Conservation (phyloP, 208 protist species). For the Leishmania tarentolae region DNA sequence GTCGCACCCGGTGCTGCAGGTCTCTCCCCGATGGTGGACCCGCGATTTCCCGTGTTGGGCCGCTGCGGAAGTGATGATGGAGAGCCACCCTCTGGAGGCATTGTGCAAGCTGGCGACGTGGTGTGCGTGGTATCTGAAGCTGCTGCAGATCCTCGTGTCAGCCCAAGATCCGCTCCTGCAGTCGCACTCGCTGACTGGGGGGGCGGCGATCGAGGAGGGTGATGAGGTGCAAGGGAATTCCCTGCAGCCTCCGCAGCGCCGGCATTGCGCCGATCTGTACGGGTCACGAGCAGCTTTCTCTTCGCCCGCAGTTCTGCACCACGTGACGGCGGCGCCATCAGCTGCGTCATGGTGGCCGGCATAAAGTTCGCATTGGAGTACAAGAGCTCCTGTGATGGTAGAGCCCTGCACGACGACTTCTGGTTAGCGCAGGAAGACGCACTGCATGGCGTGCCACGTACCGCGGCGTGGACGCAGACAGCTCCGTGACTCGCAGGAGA, state of each 20-base stretch:
- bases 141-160: background rate
- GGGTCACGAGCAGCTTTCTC: conserved; percentile 39
- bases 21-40: background rate
- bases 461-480: background rate
- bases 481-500: background rate
- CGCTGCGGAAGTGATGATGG: background rate
- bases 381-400: background rate
- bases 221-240: background rate
- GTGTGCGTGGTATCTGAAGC: background rate
- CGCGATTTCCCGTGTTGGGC: background rate
- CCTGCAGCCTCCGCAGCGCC: background rate
- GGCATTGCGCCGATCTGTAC: conserved; percentile 35
- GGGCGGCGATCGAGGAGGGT: background rate
- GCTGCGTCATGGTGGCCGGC: conserved; percentile 42
- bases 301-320: conserved; percentile 42
- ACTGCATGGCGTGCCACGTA: background rate
- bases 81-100: background rate
- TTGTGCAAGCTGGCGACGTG: background rate
- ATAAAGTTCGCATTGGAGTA: conserved; percentile 32
- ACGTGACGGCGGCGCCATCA: conserved; percentile 44
- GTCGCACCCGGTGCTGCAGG: background rate
- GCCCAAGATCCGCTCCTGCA: background rate
- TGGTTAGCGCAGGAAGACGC: conserved; percentile 4
- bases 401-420: background rate
- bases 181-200: background rate